Base-by-base conservation (phyloP, 176 grass and related monocot genomes). In the Lolium rigidum region DNA sequence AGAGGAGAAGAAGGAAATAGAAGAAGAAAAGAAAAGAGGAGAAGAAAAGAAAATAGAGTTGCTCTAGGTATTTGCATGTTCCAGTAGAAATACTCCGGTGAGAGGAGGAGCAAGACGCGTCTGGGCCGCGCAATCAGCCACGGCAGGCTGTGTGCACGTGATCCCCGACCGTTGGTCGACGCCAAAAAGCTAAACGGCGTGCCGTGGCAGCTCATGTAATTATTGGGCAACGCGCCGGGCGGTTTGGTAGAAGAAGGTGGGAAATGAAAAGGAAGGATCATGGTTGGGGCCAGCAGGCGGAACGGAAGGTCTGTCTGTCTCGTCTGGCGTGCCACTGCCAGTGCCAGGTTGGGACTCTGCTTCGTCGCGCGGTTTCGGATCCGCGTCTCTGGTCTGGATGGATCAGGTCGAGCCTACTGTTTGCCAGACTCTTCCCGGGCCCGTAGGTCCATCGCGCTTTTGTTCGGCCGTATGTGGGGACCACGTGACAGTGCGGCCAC, bases 81-180 rank as follows among this genome's bases (percentile, higher is more conserved):
- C 31, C 31, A 35, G 31, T 35, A 35, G 31, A 35, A 35, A 35
- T 35, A 35, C 31, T 35, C 31, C 31, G 31, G 31, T 35, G 31
- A 35, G 31, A 35, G 31, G 31, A 35, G 31, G 31, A 43, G 41
- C 41, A 43, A 43, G 41, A 35, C 31, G 41, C 41, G 41, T 43
- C 6, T 43, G 46, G 8, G 46, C 13, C n/a, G 21, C 59, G 61
- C 59, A 62, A 26, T 28, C 22, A 28, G 25, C 60, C 12, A 11
- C n/a, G n/a, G n/a, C 21, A 11, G 12, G 60, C 46, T 74, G 16
- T 50, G 46, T 1, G 71, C 72, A 52, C 24, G 22, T 75, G 72
- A 76, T 54, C 14, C 46, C 73, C 15, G 48, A 76, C 73, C 24
- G 73, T 76, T 76, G 49, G 46, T 4, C 73, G 47, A 50, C 24